Conservation (phyloP, 2,329 filamentous ascomycete genomes). For the Pyrenophora graminea region DNA sequence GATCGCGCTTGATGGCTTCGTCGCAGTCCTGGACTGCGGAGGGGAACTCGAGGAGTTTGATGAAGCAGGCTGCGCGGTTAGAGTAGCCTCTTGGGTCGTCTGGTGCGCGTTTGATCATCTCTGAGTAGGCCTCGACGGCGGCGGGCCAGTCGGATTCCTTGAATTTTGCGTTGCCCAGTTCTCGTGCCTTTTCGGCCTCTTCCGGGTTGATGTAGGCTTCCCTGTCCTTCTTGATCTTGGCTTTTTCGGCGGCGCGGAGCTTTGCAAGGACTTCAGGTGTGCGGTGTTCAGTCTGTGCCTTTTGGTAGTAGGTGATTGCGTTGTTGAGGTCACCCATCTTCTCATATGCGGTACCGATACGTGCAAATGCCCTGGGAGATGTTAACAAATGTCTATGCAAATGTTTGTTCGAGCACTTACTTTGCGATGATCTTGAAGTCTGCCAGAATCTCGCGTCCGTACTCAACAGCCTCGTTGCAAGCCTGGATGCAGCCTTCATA, state of each 20-base stretch:
- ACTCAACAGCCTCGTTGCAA: slow-evolving; percentile 85
- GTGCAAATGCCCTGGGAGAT: slow-evolving; percentile 72
- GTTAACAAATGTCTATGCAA: slow-evolving; percentile 10
- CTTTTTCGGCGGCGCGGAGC: slow-evolving; percentile 86
- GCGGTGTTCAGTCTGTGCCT: slow-evolving; percentile 93
- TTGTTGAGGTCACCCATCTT: slow-evolving; percentile 78
- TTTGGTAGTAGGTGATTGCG: slow-evolving; percentile 89
- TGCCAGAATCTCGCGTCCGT: slow-evolving; percentile 85
- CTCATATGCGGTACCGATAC: slow-evolving; percentile 93
- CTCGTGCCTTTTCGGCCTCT: slow-evolving; percentile 93
- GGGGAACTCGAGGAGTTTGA: slow-evolving; percentile 96
- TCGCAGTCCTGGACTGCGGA: slow-evolving; percentile 92
- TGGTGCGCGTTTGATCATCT: slow-evolving; percentile 96
- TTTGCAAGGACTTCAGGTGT: slow-evolving; percentile 93
- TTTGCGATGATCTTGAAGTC: slow-evolving; percentile 99
- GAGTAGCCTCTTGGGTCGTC: slow-evolving; percentile 93
- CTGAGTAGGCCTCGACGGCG: slow-evolving; percentile 88
- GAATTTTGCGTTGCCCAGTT: slow-evolving; percentile 95
- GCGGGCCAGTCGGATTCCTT: slow-evolving; percentile 95
- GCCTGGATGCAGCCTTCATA: slow-evolving; percentile 83
- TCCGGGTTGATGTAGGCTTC: slow-evolving; percentile 83
- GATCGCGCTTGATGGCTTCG: slow-evolving; percentile 85
- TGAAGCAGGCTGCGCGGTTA: slow-evolving; percentile 94
- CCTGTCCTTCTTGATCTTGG: slow-evolving; percentile 74
- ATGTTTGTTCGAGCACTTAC: slow-evolving; percentile 49